These are phyloP conservation scores for Fusarium xylarioides DNA, from an alignment of 2,329 filamentous ascomycete species.

Conservation along the genomic window DNA sequence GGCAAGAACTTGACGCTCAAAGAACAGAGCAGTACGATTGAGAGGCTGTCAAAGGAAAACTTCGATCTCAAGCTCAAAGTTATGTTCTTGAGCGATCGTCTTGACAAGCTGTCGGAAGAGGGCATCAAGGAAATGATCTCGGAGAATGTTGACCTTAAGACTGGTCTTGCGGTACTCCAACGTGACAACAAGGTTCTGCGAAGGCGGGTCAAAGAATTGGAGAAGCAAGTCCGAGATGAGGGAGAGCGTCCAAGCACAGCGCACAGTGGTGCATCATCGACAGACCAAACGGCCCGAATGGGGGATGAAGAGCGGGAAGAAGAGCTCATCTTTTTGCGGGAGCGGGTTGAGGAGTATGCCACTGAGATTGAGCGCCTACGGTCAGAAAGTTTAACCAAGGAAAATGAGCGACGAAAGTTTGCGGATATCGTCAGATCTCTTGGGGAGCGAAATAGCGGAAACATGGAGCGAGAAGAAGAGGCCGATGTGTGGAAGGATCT, in stretches of 20 bases:
- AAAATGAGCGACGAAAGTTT: constrained; percentile 86
- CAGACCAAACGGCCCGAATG: constrained; percentile 64
- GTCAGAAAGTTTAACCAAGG: constrained; percentile 79
- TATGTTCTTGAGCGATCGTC: constrained; percentile 92
- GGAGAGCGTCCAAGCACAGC: constrained; percentile 70
- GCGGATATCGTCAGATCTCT: constrained; percentile 76
- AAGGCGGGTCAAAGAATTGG: constrained; percentile 83
- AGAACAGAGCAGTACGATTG: constrained; percentile 97
- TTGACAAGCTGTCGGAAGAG: constrained; percentile 94
- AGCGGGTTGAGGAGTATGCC: constrained; percentile 85
- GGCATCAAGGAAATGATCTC: constrained; percentile 98
- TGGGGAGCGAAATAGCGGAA: constrained; percentile 59
- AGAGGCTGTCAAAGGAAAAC: constrained; percentile 95
- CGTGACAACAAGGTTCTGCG: constrained; percentile 89
- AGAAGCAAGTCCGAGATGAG: constrained; percentile 78
- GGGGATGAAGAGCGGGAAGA: constrained; percentile 79
- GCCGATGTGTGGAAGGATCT: constrained; percentile 95
- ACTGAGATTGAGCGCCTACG: constrained; percentile 84
- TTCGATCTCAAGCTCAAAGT: constrained; percentile 98
- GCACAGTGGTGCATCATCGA: constrained; percentile 63
- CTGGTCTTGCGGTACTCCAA: constrained; percentile 85
- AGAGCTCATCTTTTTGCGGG: constrained; percentile 84
- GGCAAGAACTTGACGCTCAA: constrained; percentile 86
- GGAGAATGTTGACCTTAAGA: constrained; percentile 95
- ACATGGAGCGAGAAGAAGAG: constrained; percentile 65